phyloP scores from a whole-genome alignment of 2,329 filamentous ascomycete genomes.

The Alternaria sp. region DNA sequence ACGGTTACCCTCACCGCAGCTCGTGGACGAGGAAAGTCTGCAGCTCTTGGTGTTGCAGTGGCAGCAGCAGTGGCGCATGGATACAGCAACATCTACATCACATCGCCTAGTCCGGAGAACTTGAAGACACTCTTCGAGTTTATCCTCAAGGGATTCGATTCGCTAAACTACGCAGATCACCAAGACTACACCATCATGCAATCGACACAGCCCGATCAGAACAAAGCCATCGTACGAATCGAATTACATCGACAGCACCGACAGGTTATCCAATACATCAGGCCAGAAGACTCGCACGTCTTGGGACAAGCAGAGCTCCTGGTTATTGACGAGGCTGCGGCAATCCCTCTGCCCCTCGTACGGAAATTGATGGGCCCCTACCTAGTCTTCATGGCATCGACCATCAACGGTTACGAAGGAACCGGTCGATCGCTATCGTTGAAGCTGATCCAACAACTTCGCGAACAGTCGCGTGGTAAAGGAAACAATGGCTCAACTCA shows the following conservation, averaged over 20 bases:
- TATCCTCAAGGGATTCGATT: slow-evolving; percentile 97
- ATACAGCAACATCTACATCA: slow-evolving; percentile 99
- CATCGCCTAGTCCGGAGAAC: slow-evolving; percentile 95
- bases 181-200: slow-evolving; percentile 98
- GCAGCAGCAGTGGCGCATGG: slow-evolving; percentile 94
- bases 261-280: slow-evolving; percentile 98
- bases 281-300: slow-evolving; percentile 93
- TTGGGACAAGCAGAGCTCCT: slow-evolving; percentile 93
- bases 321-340: slow-evolving; percentile 96
- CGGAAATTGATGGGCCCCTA: slow-evolving; percentile 96
- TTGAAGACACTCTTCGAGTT: slow-evolving; percentile 99
- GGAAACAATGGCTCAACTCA: slow-evolving; percentile 63
- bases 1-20: slow-evolving; percentile 93
- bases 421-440: slow-evolving; percentile 93
- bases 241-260: slow-evolving; percentile 94
- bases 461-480: slow-evolving; percentile 82
- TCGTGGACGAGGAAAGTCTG: slow-evolving; percentile 95
- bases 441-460: slow-evolving; percentile 95
- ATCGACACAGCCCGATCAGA: slow-evolving; percentile 97
- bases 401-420: slow-evolving; percentile 98
- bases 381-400: slow-evolving; percentile 98
- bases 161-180: slow-evolving; percentile 90
- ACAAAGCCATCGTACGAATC: slow-evolving; percentile 97
- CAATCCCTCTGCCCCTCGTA: slow-evolving; percentile 91
- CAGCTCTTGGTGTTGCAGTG: slow-evolving; percentile 90